A percentile compares a stretch with the other conserved stretches of the same genome.
These are phyloP conservation scores for Proliferodiscus dingleyae DNA, from an alignment of 2,329 filamentous ascomycete species.

Conservation along the genomic window DNA sequence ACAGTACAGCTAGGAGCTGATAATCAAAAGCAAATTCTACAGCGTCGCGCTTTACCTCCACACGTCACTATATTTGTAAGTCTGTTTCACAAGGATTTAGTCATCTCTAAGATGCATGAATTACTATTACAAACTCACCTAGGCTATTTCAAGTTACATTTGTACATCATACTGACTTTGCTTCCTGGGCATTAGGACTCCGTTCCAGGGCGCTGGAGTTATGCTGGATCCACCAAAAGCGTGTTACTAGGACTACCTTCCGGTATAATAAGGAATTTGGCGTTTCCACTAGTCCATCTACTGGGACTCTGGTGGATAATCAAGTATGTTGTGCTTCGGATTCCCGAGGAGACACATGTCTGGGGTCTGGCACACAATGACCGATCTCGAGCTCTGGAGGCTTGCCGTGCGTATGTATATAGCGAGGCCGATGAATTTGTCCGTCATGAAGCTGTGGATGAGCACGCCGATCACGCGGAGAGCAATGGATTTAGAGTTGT, in stretches of 20 bases:
- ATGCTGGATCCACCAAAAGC: background rate
- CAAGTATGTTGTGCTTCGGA: background rate
- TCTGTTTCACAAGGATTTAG: too few species aligned
- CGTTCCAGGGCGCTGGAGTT: background rate
- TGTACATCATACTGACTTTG: too few species aligned
- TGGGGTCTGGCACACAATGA: background rate
- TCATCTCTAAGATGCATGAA: too few species aligned
- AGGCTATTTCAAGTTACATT: too few species aligned
- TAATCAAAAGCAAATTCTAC: too few species aligned
- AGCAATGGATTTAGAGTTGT: slow-evolving; percentile 2
- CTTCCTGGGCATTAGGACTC: too few species aligned
- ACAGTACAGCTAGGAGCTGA: too few species aligned
- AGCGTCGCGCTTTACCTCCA: background rate
- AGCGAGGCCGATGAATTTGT: slow-evolving; percentile 3
- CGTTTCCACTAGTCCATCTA: background rate
- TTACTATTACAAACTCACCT: too few species aligned
- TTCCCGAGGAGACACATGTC: background rate
- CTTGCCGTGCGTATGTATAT: slow-evolving; percentile 2
- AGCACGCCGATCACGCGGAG: slow-evolving; percentile 3
- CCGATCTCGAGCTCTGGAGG: background rate
- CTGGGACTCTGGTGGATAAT: background rate
- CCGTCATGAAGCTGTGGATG: background rate
- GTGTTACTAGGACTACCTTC: background rate
- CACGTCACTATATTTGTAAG: slow-evolving; percentile 1
- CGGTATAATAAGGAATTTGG: background rate